Evolutionary conservation across 805 yeast species (phyloP).

Genomic region (Yarrowia sp.): DNA sequence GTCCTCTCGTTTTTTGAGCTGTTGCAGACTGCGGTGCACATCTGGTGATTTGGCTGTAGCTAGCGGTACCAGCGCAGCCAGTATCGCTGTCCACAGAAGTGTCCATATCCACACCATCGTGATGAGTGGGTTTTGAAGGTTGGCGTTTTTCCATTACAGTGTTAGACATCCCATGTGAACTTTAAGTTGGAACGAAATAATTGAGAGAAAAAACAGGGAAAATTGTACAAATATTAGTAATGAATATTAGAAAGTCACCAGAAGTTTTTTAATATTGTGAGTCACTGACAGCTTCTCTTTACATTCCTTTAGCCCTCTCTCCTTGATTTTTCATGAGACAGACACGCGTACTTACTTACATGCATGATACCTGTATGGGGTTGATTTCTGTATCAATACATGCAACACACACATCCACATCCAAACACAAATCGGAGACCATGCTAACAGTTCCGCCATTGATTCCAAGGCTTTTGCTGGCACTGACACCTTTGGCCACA

Average conservation of each 20-base stretch:
- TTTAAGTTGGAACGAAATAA: neutral
- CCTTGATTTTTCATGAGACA: too few relatives aligned
- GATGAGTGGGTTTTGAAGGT: neutral
- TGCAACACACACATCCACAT: neutral
- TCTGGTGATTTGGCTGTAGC: neutral
- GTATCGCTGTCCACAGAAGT: neutral
- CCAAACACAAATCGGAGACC: neutral
- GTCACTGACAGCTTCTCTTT: too few relatives aligned
- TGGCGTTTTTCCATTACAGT: neutral
- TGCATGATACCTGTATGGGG: conserved; percentile 5
- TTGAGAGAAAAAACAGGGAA: neutral
- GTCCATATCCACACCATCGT: conserved; percentile 23
- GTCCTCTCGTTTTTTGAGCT: conserved; percentile 11
- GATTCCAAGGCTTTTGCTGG: conserved; percentile 11
- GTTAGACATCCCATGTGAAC: neutral
- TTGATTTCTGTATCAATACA: too few relatives aligned
- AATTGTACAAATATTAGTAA: neutral
- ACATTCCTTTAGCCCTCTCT: too few relatives aligned
- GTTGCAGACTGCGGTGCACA: neutral
- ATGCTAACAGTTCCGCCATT: conserved; percentile 11
- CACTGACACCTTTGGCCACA: conserved; percentile 12
- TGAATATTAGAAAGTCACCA: too few relatives aligned
- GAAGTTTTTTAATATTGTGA: too few relatives aligned
- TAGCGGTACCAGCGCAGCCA: neutral
- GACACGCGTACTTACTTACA: neutral